phyloP scores from a whole-genome alignment of 2,329 filamentous ascomycete genomes.

The Dactylellina cionopaga region DNA sequence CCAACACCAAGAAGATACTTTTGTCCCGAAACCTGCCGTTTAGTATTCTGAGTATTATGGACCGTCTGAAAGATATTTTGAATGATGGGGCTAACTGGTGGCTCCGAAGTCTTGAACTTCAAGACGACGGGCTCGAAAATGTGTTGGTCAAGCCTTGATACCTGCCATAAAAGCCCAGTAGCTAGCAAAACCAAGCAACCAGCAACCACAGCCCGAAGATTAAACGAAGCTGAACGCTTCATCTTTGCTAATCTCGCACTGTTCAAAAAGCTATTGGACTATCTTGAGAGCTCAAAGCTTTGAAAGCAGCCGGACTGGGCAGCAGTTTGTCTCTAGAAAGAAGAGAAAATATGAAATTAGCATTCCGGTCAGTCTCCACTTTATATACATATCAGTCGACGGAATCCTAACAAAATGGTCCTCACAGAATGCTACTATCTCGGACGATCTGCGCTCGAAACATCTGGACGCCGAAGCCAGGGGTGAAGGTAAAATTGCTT shows the following conservation, averaged over 20 bases:
- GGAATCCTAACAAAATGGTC: conserved; percentile 15
- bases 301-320: conserved; percentile 27
- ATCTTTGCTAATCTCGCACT: conserved; percentile 31
- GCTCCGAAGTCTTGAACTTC: conserved; percentile 35
- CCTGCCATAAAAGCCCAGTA: conserved; percentile 43
- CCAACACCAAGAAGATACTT: conserved; percentile 74
- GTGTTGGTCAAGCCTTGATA: conserved; percentile 42
- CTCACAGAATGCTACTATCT: conserved; percentile 30
- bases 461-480: conserved; percentile 18
- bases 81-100: conserved; percentile 51
- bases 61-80: conserved; percentile 51
- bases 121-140: conserved; percentile 35
- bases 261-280: conserved; percentile 36
- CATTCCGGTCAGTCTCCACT: conserved; percentile 7
- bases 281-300: conserved; percentile 49
- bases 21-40: conserved; percentile 58
- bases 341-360: conserved; percentile 12
- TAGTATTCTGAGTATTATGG: conserved; percentile 53
- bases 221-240: conserved; percentile 39
- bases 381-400: conserved; percentile 22
- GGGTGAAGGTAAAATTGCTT: conserved; percentile 25
- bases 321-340: conserved; percentile 27
- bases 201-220: conserved; percentile 43
- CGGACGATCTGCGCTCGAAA: conserved; percentile 39
- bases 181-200: conserved; percentile 44